phyloP scores from a whole-genome alignment of 352 stramenopile genomes.

The Pythium insidiosum region DNA sequence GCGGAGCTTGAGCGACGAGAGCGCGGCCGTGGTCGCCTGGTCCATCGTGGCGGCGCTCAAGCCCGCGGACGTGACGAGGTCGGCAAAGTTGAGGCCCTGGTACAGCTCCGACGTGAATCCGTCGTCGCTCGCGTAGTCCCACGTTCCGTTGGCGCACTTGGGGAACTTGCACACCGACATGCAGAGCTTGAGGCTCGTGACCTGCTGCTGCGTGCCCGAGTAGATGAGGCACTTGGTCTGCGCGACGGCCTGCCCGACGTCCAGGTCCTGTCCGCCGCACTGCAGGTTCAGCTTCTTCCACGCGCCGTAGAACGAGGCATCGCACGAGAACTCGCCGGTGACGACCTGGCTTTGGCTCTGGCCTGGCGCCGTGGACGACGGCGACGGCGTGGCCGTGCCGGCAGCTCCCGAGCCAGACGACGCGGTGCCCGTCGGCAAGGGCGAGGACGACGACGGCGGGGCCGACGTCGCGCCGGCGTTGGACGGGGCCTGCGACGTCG shows the following conservation, averaged over 20 bases:
- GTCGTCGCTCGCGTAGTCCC: constrained; percentile 65
- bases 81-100: constrained; percentile 52
- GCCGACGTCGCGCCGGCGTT: constrained; percentile 2
- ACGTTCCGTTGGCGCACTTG: constrained; percentile 55
- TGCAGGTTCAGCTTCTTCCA: constrained; percentile 61
- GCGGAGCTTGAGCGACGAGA: constrained; percentile 44
- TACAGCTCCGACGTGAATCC: constrained; percentile 69
- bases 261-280: constrained; percentile 38
- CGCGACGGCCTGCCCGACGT: constrained; percentile 32
- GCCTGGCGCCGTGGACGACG: constrained; percentile 2
- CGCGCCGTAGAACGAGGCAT: constrained; percentile 70
- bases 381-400: constrained; percentile 3
- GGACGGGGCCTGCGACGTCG: too few species aligned
- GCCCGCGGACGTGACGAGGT: constrained; percentile 39
- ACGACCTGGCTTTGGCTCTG: constrained; percentile 2
- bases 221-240: constrained; percentile 75
- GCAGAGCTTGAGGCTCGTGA: constrained; percentile 58
- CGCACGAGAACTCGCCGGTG: constrained; percentile 57
- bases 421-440: not conserved
- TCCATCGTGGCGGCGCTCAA: constrained; percentile 11
- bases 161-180: constrained; percentile 80
- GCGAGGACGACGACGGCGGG: constrained; percentile 8
- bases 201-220: constrained; percentile 34
- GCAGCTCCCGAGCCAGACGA: not conserved
- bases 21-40: constrained; percentile 24